Evolutionary conservation across 2,329 filamentous ascomycete genomes (phyloP).

Genomic region (Pseudogymnoascus verrucosus): DNA sequence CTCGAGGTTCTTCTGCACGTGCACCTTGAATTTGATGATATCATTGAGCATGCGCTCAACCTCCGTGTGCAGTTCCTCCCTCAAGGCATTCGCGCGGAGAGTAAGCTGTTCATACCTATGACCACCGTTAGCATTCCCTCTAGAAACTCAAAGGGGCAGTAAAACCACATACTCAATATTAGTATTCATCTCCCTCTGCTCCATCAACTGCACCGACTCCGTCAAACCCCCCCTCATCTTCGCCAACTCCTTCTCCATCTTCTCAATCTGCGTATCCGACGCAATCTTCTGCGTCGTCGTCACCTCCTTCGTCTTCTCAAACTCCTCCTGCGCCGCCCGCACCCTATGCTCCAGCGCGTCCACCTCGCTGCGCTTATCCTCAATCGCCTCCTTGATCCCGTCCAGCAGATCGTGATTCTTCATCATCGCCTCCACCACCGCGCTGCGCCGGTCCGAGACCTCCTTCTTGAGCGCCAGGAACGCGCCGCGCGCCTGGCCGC

Average conservation of each 20-base stretch:
- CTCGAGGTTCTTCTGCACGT: constrained; percentile 85
- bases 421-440: constrained; percentile 82
- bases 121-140: constrained; percentile 15
- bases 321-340: constrained; percentile 82
- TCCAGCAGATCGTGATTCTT: constrained; percentile 91
- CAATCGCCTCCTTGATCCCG: constrained; percentile 91
- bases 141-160: neutral
- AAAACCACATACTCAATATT: constrained; percentile 73
- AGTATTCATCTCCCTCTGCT: constrained; percentile 92
- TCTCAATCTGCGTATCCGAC: constrained; percentile 90
- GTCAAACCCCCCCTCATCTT: constrained; percentile 79
- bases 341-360: constrained; percentile 85
- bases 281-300: constrained; percentile 81
- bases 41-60: constrained; percentile 95
- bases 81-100: constrained; percentile 70
- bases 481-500: constrained; percentile 70
- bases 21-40: constrained; percentile 97
- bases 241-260: constrained; percentile 96
- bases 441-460: constrained; percentile 78
- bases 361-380: constrained; percentile 88
- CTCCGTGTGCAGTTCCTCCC: constrained; percentile 97
- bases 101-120: constrained; percentile 81
- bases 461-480: constrained; percentile 77
- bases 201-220: constrained; percentile 84
- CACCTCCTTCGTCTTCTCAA: constrained; percentile 84